These are phyloP conservation scores for Adenanthera pavonina DNA, from an alignment of 306 rosid genomes.

Conservation along the genomic window DNA sequence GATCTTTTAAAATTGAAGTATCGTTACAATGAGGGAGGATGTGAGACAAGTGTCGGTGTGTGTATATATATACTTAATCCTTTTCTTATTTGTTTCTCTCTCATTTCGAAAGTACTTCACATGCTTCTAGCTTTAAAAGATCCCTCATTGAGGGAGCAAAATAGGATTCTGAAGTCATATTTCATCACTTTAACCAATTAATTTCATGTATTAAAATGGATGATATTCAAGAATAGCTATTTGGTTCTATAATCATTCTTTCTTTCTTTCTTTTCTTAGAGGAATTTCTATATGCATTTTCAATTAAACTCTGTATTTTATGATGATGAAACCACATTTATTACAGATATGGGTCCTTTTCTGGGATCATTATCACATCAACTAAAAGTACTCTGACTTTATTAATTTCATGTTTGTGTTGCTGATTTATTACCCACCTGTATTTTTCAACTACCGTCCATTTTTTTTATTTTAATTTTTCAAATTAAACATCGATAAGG, in stretches of 20 bases:
- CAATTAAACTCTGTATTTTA: neutral
- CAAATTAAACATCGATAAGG: neutral
- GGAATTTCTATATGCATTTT: neutral
- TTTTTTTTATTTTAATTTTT: neutral
- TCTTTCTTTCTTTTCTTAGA: neutral
- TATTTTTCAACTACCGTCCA: neutral
- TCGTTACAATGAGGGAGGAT: too few relatives aligned
- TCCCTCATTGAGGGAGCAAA: neutral
- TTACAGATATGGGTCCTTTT: neutral
- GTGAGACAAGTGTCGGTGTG: too few relatives aligned
- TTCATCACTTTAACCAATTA: neutral
- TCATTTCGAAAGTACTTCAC: too few relatives aligned
- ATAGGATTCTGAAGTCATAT: neutral
- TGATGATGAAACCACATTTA: neutral
- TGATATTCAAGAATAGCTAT: too few relatives aligned
- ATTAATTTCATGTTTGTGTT: slow-evolving; percentile 1
- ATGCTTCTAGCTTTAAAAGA: neutral
- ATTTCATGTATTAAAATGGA: too few relatives aligned
- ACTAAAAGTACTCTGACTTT: neutral
- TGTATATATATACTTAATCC: too few relatives aligned
- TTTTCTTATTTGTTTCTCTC: too few relatives aligned
- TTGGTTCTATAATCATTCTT: neutral
- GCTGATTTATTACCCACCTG: neutral
- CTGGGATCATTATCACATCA: neutral
- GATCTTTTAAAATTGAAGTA: too few relatives aligned